These are phyloP conservation scores for Rhynchospora tenuis DNA, from an alignment of 176 grass and related monocot species.

Conservation along the genomic window DNA sequence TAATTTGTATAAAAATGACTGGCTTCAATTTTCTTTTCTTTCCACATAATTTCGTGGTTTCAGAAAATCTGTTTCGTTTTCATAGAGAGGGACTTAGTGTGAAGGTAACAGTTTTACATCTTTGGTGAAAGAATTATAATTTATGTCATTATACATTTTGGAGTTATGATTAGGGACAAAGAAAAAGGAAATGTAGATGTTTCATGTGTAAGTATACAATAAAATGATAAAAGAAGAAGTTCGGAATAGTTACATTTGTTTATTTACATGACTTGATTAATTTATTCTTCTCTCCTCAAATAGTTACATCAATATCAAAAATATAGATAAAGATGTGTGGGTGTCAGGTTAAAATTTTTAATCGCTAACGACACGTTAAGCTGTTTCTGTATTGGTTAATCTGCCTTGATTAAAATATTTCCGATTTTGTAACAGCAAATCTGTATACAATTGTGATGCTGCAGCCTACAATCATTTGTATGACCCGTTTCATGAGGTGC, in stretches of 20 bases:
- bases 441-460: too few species aligned
- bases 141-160: background rate
- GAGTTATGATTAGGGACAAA: background rate
- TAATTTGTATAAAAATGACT: background rate
- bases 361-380: too few species aligned
- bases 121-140: background rate
- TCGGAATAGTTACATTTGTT: background rate
- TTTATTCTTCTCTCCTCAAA: background rate
- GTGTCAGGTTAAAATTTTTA: too few species aligned
- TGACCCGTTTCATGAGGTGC: too few species aligned
- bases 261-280: background rate
- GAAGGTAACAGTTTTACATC: background rate
- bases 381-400: too few species aligned
- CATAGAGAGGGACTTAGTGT: background rate
- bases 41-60: constrained; percentile 6
- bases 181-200: background rate
- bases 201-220: background rate
- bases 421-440: too few species aligned
- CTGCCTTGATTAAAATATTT: too few species aligned
- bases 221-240: background rate
- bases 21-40: constrained; percentile 8
- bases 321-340: too few species aligned
- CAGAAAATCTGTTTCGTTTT: constrained; percentile 4
- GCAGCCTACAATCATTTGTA: too few species aligned
- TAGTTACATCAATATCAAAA: too few species aligned